Evolutionary conservation across 2,329 filamentous ascomycete genomes (phyloP).

Genomic region (Botrytis galanthina): DNA sequence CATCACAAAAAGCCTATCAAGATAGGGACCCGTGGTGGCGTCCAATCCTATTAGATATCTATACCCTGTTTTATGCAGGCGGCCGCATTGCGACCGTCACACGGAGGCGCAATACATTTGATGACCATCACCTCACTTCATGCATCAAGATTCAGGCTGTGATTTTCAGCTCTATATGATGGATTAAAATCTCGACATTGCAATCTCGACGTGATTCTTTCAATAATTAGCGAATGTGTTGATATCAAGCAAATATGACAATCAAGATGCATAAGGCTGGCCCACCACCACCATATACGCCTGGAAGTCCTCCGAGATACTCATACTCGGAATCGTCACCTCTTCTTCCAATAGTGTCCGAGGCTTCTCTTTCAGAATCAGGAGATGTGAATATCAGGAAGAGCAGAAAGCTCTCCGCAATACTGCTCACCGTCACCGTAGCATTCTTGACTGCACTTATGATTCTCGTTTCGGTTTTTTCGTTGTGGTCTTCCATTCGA

Average conservation of each 20-base stretch:
- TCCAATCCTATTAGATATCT: background rate
- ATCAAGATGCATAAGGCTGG: background rate
- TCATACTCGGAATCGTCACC: background rate
- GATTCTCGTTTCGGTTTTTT: too few species aligned
- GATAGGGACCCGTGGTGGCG: background rate
- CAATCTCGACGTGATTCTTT: background rate
- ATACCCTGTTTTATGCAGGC: constrained; percentile 4
- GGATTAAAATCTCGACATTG: background rate
- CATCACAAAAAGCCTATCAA: background rate
- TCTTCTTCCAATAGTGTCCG: background rate
- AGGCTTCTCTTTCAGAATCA: too few species aligned
- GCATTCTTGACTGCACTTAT: background rate
- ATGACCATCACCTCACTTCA: background rate
- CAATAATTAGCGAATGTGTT: background rate
- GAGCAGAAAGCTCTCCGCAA: too few species aligned
- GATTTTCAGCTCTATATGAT: background rate
- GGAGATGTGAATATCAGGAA: background rate
- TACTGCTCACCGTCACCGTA: background rate
- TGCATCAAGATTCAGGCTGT: background rate
- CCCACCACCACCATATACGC: background rate
- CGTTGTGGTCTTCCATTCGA: too few species aligned
- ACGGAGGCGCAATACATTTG: background rate
- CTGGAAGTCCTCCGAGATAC: background rate
- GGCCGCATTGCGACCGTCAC: background rate
- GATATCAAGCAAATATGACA: background rate